Evolutionary conservation across 768 basidiomycete species (phyloP).

Genomic region (Hygrophoropsis aurantiaca): DNA sequence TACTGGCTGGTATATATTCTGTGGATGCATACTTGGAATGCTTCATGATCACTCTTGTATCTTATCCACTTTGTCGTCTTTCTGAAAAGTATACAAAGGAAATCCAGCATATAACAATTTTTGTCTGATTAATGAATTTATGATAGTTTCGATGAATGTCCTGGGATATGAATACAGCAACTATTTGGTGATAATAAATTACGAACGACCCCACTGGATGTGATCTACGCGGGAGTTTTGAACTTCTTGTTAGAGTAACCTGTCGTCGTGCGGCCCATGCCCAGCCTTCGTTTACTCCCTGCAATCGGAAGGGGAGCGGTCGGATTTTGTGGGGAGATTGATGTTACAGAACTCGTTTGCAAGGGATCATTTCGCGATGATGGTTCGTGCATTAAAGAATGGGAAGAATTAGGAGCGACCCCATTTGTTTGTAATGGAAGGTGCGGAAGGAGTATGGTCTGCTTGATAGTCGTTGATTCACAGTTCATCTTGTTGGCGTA

Average conservation of each 20-base stretch:
- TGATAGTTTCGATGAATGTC: too few relatives aligned
- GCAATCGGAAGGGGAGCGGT: neutral
- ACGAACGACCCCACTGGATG: too few relatives aligned
- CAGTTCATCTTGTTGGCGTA: too few relatives aligned
- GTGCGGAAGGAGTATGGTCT: neutral
- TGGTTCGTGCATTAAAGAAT: neutral
- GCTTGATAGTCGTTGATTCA: neutral
- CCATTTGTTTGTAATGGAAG: neutral
- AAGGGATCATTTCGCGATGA: neutral
- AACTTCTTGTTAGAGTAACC: conserved; percentile 73
- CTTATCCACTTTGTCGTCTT: too few relatives aligned
- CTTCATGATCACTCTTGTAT: too few relatives aligned
- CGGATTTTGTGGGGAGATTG: neutral
- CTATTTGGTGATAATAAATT: too few relatives aligned
- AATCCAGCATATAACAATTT: conserved; percentile 2
- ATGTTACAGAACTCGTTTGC: too few relatives aligned
- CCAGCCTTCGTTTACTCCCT: conserved; percentile 56
- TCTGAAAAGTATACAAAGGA: too few relatives aligned
- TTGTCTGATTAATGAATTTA: conserved; percentile 14
- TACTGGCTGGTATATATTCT: too few relatives aligned
- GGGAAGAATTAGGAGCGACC: neutral
- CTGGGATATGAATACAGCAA: neutral
- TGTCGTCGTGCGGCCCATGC: conserved; percentile 52
- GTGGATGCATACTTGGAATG: too few relatives aligned
- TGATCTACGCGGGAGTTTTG: conserved; percentile 43